These are phyloP conservation scores for Alnus glutinosa DNA, from an alignment of 306 rosid species.

Conservation along the genomic window DNA sequence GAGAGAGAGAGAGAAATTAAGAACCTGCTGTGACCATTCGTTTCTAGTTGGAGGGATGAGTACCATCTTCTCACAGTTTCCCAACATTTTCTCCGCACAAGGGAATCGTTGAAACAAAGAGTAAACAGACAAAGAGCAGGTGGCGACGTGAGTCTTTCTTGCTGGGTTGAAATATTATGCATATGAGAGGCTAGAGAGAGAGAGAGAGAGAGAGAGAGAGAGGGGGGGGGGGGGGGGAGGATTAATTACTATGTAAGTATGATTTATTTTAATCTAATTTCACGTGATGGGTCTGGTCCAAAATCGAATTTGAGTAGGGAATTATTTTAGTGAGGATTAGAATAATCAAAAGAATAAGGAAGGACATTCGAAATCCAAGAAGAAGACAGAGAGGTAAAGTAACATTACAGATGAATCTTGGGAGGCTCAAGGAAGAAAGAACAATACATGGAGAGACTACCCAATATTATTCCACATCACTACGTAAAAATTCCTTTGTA, in stretches of 20 bases:
- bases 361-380: constrained; percentile 63
- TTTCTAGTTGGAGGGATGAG: constrained; percentile 51
- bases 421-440: constrained; percentile 51
- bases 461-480: constrained; percentile 9
- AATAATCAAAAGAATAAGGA: constrained; percentile 40
- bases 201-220: constrained; percentile 9
- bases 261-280: constrained; percentile 27
- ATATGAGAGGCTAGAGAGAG: neutral
- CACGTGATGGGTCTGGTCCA: constrained; percentile 74
- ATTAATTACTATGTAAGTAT: neutral
- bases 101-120: constrained; percentile 64
- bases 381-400: constrained; percentile 50
- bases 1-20: constrained; percentile 23
- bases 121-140: constrained; percentile 73
- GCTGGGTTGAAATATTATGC: constrained; percentile 38
- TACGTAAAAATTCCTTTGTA: constrained; percentile 48
- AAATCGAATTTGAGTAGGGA: constrained; percentile 38
- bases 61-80: constrained; percentile 60
- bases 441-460: constrained; percentile 6
- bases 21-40: constrained; percentile 87
- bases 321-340: constrained; percentile 33
- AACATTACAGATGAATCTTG: constrained; percentile 54
- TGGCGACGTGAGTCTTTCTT: constrained; percentile 47
- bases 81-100: constrained; percentile 52
- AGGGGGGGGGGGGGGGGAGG: neutral